These are phyloP conservation scores for Pterocarpus macrocarpus DNA, from an alignment of 306 rosid species.

Conservation along the genomic window DNA sequence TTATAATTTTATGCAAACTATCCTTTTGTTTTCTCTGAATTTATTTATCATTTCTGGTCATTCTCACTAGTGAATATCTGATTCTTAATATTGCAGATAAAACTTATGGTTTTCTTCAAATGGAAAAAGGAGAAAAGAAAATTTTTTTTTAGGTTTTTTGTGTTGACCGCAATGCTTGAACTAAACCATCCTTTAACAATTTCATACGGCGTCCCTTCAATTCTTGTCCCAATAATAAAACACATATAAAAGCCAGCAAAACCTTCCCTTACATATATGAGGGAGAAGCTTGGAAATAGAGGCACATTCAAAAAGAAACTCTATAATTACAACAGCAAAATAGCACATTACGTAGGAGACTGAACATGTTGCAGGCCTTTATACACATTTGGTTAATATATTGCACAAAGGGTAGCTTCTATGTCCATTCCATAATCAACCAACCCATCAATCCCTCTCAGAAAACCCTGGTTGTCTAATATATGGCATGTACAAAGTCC, in stretches of 20 bases:
- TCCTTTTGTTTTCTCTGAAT: too few relatives aligned
- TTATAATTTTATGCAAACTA: too few relatives aligned
- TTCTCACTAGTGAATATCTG: too few relatives aligned
- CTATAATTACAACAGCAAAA: slow-evolving; percentile 17
- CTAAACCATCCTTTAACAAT: slow-evolving; percentile 14
- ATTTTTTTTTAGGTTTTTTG: background rate
- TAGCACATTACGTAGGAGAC: slow-evolving; percentile 16
- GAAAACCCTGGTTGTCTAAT: slow-evolving; percentile 46
- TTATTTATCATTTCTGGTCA: too few relatives aligned
- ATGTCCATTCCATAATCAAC: slow-evolving; percentile 38
- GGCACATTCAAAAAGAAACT: slow-evolving; percentile 9
- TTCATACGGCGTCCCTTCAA: background rate
- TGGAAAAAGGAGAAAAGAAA: too few relatives aligned
- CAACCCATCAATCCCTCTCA: slow-evolving; percentile 30
- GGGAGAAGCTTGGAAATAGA: background rate
- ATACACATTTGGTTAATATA: slow-evolving; percentile 30
- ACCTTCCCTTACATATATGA: background rate
- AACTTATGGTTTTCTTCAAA: too few relatives aligned
- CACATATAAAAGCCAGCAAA: background rate
- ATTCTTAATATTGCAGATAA: too few relatives aligned
- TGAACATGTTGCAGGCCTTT: slow-evolving; percentile 33
- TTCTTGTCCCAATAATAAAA: slow-evolving; percentile 1
- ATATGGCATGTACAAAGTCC: background rate
- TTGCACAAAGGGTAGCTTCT: slow-evolving; percentile 41
- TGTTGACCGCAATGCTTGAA: background rate